These are phyloP conservation scores for Wallacemonas collosoma DNA, from an alignment of 208 protist genomes.

Conservation along the genomic window DNA sequence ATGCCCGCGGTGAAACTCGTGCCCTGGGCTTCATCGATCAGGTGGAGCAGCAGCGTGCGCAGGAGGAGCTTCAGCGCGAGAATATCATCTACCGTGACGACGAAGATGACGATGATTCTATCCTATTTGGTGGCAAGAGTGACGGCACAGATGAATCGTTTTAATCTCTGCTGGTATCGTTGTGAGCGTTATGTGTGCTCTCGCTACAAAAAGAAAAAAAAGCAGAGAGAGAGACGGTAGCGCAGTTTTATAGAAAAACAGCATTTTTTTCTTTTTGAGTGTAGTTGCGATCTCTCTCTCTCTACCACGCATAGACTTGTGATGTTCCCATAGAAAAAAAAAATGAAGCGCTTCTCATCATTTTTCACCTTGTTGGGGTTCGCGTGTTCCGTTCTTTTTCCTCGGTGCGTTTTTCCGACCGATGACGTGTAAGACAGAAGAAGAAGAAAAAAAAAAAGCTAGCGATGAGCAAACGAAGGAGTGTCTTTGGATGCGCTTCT, in stretches of 20 bases:
- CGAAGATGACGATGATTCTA: conserved; percentile 26
- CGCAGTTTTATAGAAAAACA: background rate
- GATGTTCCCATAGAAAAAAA: background rate
- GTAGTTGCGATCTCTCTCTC: background rate
- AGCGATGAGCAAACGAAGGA: too few species aligned
- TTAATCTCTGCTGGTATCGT: background rate
- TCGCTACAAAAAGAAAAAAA: too few species aligned
- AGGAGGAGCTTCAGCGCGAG: conserved; percentile 27
- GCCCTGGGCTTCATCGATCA: conserved; percentile 12
- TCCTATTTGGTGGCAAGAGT: conserved; percentile 23
- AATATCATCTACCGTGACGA: conserved; percentile 34
- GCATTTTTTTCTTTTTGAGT: background rate
- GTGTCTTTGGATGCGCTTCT: too few species aligned
- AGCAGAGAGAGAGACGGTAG: too few species aligned
- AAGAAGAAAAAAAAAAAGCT: too few species aligned
- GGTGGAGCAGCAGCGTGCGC: conserved; percentile 18
- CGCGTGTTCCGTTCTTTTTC: conserved; percentile 2
- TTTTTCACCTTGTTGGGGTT: background rate
- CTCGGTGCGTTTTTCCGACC: too few species aligned
- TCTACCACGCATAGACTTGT: conserved; percentile 4
- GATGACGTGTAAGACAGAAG: too few species aligned
- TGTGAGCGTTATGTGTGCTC: too few species aligned
- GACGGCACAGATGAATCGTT: conserved; percentile 17
- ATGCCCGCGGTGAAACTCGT: conserved; percentile 13
- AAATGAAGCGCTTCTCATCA: background rate